Conservation (phyloP, 257 asterid species). For the Solanum pinnatisectum region DNA sequence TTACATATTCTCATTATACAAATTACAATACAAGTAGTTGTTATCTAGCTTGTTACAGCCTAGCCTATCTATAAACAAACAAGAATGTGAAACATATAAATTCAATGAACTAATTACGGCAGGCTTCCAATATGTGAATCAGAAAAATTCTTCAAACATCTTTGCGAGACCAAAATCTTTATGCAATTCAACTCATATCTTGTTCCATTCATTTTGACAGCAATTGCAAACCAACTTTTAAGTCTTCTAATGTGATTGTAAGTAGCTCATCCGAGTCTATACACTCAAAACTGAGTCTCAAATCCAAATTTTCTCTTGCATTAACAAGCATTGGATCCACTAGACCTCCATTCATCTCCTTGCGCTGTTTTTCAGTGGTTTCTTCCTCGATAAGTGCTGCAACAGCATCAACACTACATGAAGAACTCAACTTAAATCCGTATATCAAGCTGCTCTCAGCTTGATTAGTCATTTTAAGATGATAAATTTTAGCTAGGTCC, state of each 20-base stretch:
- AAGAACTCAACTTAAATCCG: slow-evolving; percentile 68
- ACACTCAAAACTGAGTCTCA: background rate
- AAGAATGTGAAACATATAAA: background rate
- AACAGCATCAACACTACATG: slow-evolving; percentile 48
- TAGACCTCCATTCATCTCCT: background rate
- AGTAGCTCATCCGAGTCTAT: background rate
- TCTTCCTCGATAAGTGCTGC: slow-evolving; percentile 46
- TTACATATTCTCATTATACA: background rate
- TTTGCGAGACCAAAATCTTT: background rate
- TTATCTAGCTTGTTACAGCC: background rate
- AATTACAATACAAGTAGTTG: background rate
- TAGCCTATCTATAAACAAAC: background rate
- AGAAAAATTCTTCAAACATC: background rate
- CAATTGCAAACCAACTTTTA: background rate
- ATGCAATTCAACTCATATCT: background rate
- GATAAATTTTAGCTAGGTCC: slow-evolving; percentile 71
- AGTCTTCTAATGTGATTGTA: background rate
- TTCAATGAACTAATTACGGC: background rate
- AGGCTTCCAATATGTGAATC: background rate
- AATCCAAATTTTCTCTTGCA: background rate
- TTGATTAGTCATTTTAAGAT: slow-evolving; percentile 55
- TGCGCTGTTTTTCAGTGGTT: slow-evolving; percentile 21
- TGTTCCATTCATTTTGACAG: background rate
- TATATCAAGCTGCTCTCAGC: slow-evolving; percentile 40
- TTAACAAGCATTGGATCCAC: background rate